Evolutionary conservation across 1,284 basidiomycete species (phyloP).

Genomic region (Fomitopsis palustris): DNA sequence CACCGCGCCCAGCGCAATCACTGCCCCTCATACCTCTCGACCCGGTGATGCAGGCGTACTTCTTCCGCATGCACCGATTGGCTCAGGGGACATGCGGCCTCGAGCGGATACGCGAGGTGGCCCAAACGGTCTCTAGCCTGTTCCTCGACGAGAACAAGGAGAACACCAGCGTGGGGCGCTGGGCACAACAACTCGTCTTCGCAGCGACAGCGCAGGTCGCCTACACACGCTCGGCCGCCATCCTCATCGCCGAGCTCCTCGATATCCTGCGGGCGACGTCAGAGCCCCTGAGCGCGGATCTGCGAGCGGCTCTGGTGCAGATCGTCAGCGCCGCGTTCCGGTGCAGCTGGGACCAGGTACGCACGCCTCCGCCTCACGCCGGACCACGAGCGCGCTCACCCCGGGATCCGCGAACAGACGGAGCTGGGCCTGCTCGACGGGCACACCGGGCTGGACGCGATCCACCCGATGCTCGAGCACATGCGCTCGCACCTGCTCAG

Average conservation of each 20-base stretch:
- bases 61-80: slow-evolving; percentile 5
- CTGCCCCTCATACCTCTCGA: slow-evolving; percentile 4
- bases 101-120: not conserved
- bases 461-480: not conserved
- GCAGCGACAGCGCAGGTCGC: not conserved
- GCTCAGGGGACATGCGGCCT: slow-evolving; percentile 4
- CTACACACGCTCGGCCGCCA: slow-evolving; percentile 8
- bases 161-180: not conserved
- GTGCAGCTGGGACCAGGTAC: not conserved
- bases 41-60: slow-evolving; percentile 7
- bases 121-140: not conserved
- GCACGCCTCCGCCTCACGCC: no score
- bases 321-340: not conserved
- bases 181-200: not conserved
- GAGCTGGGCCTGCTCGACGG: not conserved
- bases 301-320: not conserved
- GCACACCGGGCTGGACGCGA: not conserved
- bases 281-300: not conserved
- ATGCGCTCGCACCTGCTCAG: slow-evolving; percentile 3
- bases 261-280: not conserved
- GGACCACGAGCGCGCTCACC: no score
- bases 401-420: not conserved
- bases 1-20: not conserved
- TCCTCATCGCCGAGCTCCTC: slow-evolving; percentile 4
- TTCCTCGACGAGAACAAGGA: not conserved